Conservation (phyloP, 2,329 filamentous ascomycete genomes). For the Colletotrichum camelliae region DNA sequence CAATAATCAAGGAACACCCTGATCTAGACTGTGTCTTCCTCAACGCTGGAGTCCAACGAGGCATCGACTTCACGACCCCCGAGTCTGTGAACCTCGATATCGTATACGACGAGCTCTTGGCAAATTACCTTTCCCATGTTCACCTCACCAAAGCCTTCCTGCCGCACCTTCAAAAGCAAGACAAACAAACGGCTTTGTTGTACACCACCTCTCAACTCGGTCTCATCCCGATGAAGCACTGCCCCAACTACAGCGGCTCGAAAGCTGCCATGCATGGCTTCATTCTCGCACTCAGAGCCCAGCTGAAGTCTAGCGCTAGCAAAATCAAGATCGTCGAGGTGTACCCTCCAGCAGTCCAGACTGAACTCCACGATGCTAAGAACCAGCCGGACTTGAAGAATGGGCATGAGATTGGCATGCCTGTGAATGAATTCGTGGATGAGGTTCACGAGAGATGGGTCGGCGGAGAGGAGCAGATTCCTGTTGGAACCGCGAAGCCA, state of each 20-base stretch:
- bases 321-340: conserved; percentile 29
- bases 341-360: conserved; percentile 33
- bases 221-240: not conserved
- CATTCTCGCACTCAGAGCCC: conserved; percentile 24
- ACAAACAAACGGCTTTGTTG: conserved; percentile 15
- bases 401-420: conserved; percentile 34
- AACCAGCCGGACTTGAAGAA: conserved; percentile 1
- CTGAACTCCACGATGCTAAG: not conserved
- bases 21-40: conserved; percentile 62
- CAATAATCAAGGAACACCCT: conserved; percentile 39
- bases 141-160: conserved; percentile 31
- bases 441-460: conserved; percentile 48
- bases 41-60: conserved; percentile 60
- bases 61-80: conserved; percentile 42
- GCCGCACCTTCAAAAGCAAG: conserved; percentile 27
- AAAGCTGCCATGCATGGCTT: conserved; percentile 31
- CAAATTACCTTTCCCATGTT: conserved; percentile 32
- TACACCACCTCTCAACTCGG: conserved; percentile 25
- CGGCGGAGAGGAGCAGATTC: conserved; percentile 42
- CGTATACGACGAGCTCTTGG: conserved; percentile 31
- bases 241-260: conserved; percentile 32
- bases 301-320: conserved; percentile 13
- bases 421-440: conserved; percentile 44
- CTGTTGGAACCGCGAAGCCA: not conserved
- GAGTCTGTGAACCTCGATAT: conserved; percentile 32